Evolutionary conservation across 2,329 filamentous ascomycete species (phyloP), one percentile per base, ranked within the genome.

Genomic region (Monilinia fructigena): DNA sequence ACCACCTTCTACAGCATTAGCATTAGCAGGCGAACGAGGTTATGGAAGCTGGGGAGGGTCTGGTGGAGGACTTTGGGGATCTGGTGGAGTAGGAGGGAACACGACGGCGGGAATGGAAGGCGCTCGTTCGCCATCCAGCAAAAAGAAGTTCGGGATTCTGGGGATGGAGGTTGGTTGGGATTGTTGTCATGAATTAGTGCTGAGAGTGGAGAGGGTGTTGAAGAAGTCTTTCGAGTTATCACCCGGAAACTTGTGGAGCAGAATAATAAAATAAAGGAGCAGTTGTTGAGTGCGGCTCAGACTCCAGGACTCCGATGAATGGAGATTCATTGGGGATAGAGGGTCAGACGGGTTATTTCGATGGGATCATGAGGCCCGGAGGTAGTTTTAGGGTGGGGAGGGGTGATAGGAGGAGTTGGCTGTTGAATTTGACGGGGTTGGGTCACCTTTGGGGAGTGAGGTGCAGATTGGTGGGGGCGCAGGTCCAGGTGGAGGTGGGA

Each of bases 91-190:
- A 47, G 47, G 70, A 71, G 26, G 72, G 68, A 62, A 66, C 48
- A 47, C 62, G n/a, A 47, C 18, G 14, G 28, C 67, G 20, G 59
- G 67, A 23, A 62, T 66, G 85, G 78, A 79, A 66, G 85, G 87
- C 71, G 84, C 85, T 16, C 82, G 85, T 65, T 86, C 83, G 69
- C 86, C 86, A 55, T 84, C 82, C 72, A 86, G 84, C 56, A 89
- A 89, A 89, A 76, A 82, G 87, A 53, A 90, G 86, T 74, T 90
- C 86, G 48, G 89, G 90, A 1, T 92, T 93, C 79, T 97, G 93
- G 93, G 89, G 28, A 91, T 95, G 77, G 93, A 97, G 75, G 88
- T 93, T 7, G 93, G 93, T 63, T 98, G 94, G 93, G 93, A 97
- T 75, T 96, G 93, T 70, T 98, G 94, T 77, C 95, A 98, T 78